A percentile compares a stretch with the other conserved stretches of the same genome.
Evolutionary conservation across 768 basidiomycete species (phyloP).

Genomic region (Ramaria sp.): DNA sequence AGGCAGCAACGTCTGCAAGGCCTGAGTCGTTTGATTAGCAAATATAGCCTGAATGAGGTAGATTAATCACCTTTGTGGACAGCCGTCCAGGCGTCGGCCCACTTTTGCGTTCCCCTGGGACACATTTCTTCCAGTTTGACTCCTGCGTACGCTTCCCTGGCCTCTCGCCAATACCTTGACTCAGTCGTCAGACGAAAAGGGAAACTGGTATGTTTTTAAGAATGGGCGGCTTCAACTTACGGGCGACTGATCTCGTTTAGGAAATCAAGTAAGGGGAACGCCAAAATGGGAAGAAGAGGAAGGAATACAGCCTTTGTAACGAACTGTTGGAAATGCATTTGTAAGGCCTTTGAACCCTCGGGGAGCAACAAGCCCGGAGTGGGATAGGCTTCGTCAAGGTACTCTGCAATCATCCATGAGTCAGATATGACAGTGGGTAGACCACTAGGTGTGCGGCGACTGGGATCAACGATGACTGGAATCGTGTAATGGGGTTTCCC

Average conservation of each 20-base stretch:
- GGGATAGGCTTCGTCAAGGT: slow-evolving; percentile 41
- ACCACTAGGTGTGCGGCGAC: slow-evolving; percentile 1
- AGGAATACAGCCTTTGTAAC: slow-evolving; percentile 1
- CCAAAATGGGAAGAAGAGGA: too few species aligned
- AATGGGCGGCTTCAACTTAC: slow-evolving; percentile 18
- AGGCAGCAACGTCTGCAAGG: slow-evolving; percentile 10
- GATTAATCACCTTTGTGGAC: slow-evolving; percentile 16
- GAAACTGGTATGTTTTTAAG: neutral
- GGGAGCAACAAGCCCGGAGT: slow-evolving; percentile 30
- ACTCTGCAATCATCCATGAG: slow-evolving; percentile 35
- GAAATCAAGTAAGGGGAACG: neutral
- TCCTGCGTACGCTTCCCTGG: slow-evolving; percentile 26
- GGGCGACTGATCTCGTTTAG: slow-evolving; percentile 20
- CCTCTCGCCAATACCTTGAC: slow-evolving; percentile 26
- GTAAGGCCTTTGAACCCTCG: slow-evolving; percentile 25
- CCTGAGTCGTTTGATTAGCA: slow-evolving; percentile 6
- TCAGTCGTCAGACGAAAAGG: too few species aligned
- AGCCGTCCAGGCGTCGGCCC: slow-evolving; percentile 27
- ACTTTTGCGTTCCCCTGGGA: slow-evolving; percentile 19
- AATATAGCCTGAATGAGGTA: too few species aligned
- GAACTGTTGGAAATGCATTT: slow-evolving; percentile 25
- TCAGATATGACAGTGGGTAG: slow-evolving; percentile 30
- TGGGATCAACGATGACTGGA: slow-evolving; percentile 38
- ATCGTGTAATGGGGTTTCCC: slow-evolving; percentile 31
- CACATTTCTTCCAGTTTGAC: slow-evolving; percentile 26